Evolutionary conservation across 371 early-diverging fungal genomes (phyloP).

Genomic region (Mortierella sp.): DNA sequence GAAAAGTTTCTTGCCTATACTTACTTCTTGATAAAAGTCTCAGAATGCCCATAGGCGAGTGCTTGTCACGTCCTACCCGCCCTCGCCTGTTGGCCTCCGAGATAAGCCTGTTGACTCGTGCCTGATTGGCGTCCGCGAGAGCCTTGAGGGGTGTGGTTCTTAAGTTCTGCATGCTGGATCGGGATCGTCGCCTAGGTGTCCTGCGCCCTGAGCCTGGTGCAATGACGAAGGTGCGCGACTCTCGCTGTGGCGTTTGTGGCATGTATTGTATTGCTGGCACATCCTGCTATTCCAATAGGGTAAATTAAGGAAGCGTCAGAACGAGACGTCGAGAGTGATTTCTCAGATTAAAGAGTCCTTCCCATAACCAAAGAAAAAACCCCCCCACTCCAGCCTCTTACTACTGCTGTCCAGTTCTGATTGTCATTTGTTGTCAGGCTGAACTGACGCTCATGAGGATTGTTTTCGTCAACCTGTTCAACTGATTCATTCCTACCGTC

Average conservation of each 20-base stretch:
- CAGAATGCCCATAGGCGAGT: conserved; percentile 51
- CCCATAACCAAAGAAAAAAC: no score
- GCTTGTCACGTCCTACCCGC: conserved; percentile 32
- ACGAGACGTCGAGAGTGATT: background rate
- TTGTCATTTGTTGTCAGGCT: background rate
- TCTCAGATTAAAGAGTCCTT: background rate
- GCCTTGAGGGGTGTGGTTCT: conserved; percentile 39
- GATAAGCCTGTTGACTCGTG: conserved; percentile 34
- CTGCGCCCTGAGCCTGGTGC: conserved; percentile 40
- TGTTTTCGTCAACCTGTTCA: background rate
- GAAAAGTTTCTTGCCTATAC: background rate
- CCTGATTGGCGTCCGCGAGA: conserved; percentile 43
- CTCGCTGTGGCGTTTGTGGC: conserved; percentile 35
- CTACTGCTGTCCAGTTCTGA: background rate
- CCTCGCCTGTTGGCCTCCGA: conserved; percentile 32
- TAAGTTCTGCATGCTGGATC: conserved; percentile 16
- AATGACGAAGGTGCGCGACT: conserved; percentile 18
- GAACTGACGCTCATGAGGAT: background rate
- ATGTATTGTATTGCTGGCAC: background rate
- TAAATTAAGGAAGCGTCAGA: background rate
- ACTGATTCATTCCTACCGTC: background rate
- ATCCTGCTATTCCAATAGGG: background rate
- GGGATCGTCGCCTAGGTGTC: conserved; percentile 31
- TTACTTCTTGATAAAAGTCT: conserved; percentile 36
- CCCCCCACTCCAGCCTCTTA: background rate